phyloP scores from a whole-genome alignment of 257 asterid genomes.

The Salvia hispanica region DNA sequence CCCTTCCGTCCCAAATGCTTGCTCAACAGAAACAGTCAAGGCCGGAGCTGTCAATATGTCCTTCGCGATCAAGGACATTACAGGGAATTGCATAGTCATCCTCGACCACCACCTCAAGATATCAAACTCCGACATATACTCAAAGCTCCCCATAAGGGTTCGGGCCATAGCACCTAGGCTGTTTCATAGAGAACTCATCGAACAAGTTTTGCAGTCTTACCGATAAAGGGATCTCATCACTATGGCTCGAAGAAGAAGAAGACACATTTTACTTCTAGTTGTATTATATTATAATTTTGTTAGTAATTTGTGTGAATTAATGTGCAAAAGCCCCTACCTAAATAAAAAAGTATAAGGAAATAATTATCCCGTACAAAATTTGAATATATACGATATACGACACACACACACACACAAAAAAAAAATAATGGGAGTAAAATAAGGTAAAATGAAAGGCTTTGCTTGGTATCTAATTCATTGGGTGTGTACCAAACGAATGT shows the following conservation, averaged over 20 bases:
- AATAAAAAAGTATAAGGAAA: no score
- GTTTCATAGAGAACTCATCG: not conserved
- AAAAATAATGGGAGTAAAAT: conserved; percentile 31
- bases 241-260: not conserved
- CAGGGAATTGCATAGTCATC: not conserved
- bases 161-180: not conserved
- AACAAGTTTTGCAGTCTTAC: not conserved
- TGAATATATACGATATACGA: no score
- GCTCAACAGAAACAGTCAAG: not conserved
- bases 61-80: conserved; percentile 15
- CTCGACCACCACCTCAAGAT: conserved; percentile 23
- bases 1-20: conserved; percentile 4
- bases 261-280: no score
- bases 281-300: no score
- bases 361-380: no score
- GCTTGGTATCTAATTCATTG: conserved; percentile 43
- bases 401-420: no score
- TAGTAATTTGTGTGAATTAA: no score
- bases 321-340: no score
- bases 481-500: conserved; percentile 33
- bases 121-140: not conserved
- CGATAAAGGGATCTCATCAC: not conserved
- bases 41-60: conserved; percentile 18
- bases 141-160: conserved; percentile 22
- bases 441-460: conserved; percentile 30